Base-by-base conservation (phyloP, 345 rosid genomes). In the Corymbia maculata region DNA sequence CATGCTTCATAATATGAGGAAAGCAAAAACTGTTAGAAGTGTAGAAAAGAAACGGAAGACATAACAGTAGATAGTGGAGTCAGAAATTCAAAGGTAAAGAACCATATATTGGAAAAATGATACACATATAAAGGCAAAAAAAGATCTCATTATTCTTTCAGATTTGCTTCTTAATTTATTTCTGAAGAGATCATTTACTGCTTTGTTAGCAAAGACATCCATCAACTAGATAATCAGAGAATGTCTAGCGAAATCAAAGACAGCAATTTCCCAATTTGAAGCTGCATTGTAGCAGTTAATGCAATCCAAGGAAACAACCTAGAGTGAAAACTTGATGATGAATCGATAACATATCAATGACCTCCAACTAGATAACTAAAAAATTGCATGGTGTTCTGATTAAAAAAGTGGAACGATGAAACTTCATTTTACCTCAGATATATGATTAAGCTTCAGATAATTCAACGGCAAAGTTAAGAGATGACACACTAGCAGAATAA, bases 1-100 rank as follows among this genome's bases (percentile, higher is more conserved):
- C 99, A 92, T 96, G 98, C 98, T 97, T 93, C 89, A 89, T 75
- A 42, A 88, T 22, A 8, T 14, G 86, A 32, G 50, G 32, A 50
- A 42, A 86, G 26, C 53, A 19, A 21, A 75, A 79, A 79, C 36
- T 79, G 30, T 52, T 32, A 50, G 24, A 75, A 36, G 49, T 9
- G 49, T 14, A 21, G 51, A 87, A 30, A 21, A 42, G 86, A 86
- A 49, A 86, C 13, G 4, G 13, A 19, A 75, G 82, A 36, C 44
- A 75, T n/a, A 85, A 26, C 57, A n/a, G 86, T 36, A 85, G 55
- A 50, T 13, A 85, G 55, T 15, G 57, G 12, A 80, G 68, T 26
- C 12, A 52, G 50, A 50, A 53, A 52, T 86, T 86, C 66, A 5
- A 36, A 45, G 26, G 82, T 75, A 75, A 75, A 36, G 14, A 75